Base-by-base conservation (phyloP, 805 yeast species). In the Yarrowia keelungensis region DNA sequence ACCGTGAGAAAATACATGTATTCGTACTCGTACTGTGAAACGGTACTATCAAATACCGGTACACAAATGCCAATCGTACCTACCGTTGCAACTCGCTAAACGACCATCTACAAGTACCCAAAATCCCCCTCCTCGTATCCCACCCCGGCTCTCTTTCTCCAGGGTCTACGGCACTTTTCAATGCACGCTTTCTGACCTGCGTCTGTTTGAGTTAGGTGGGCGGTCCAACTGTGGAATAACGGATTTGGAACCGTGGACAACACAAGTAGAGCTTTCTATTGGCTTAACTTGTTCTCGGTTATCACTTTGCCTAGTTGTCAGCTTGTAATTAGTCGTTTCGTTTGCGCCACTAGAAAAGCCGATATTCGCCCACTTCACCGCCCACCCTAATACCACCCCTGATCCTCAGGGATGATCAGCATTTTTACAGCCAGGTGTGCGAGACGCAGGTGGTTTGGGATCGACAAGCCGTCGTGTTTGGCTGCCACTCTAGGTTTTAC, bases 361-460 rank as follows among this genome's bases (percentile, higher is more conserved):
- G 19, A 1, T 19, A 19, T n/a, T n/a, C n/a, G n/a, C n/a, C 19
- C 19, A 1, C 32, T 26, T 26, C 32, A 26, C 32, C 62, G 47
- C 46, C 46, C 47, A 42, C 62, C 62, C 61, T 39, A 12, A 1
- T 22, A 4, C 43, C 22, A 26, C 62, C 62, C 62, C 62, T 56
- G 62, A 56, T 56, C 38, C 62, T 56, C 62, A 56, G 62, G 62
- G 62, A 56, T 56, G 62, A 56, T 56, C 62, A 38, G 59, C 59
- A 39, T 53, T 53, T 39, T 19, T 14, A 16, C 62, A 41, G 62
- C 61, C 61, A 16, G 45, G 11, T 16, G 36, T 19, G 35, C 42
- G 2, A n/a, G 47, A 56, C 62, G 62, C 62, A 56, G 62, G 62
- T 56, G 46, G 61, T 38, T 8, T 8, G 47, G n/a, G 62, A 56